Evolutionary conservation across 345 rosid species (phyloP), one percentile per base, ranked within the genome.

Genomic region (Lumnitzera racemosa): DNA sequence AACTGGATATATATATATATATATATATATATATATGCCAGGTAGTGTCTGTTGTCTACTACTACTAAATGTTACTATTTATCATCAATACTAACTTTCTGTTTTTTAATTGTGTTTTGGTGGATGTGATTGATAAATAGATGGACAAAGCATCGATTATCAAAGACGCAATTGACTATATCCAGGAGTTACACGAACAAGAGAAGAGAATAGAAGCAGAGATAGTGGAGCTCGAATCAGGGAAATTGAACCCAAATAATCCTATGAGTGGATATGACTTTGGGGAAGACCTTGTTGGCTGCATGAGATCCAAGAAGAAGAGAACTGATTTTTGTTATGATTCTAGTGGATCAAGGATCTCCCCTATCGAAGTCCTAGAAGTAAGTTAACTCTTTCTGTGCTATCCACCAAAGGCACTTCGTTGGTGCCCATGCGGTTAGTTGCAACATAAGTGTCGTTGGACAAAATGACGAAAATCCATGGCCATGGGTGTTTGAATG

Each of bases 81-180:
- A 29, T 29, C 6, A 36, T 36, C 9, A 5, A 36, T 36, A 36
- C 43, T 36, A 8, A 4, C 10, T 36, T 36, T 5, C 7, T 2
- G 3, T 36, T 1, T 48, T 41, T 2, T 16, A 16, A 24, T 46
- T 24, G 29, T 48, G 43, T 29, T 50, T 36, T 54, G 31, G 27
- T 17, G 24, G 56, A 23, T 25, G 14, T 13, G 29, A 27, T 62
- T 12, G 31, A 1, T 3, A n/a, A 27, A 11, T 64, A 94, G 99
- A 94, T 94, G 99, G 99, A 94, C 65, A 94, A 88, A 79, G 99
- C 99, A 15, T 94, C 99, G n/a, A 94, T 94, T 68, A 79, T 94
- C 61, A 94, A 86, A 71, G 99, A 94, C 36, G 97, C 99, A 6
- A 94, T 94, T 15, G 84, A 83, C 51, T 90, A 94, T 71, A 90